phyloP scores from a whole-genome alignment of 768 basidiomycete genomes.

The Clathrus columnatus region DNA sequence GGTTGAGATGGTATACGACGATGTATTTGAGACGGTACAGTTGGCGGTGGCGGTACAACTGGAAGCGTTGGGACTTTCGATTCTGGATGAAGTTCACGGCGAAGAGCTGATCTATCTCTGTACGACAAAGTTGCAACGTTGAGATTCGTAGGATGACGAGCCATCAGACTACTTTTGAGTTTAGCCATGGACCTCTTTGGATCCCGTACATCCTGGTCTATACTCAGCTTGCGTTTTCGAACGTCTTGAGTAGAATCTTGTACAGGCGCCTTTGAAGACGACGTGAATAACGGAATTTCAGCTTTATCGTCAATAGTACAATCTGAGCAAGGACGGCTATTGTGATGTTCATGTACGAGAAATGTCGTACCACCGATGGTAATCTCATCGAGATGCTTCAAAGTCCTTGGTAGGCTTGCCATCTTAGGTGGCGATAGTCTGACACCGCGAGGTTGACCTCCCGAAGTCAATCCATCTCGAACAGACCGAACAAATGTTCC shows the following conservation, averaged over 20 bases:
- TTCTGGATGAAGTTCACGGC: constrained; percentile 48
- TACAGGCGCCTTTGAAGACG: constrained; percentile 12
- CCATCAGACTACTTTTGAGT: constrained; percentile 57
- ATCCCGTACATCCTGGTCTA: constrained; percentile 28
- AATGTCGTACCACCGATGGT: constrained; percentile 67
- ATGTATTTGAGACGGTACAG: constrained; percentile 4
- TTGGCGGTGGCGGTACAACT: constrained; percentile 24
- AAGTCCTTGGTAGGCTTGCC: constrained; percentile 57
- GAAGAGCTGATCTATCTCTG: constrained; percentile 62
- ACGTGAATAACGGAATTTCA: constrained; percentile 54
- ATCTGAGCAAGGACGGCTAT: constrained; percentile 49
- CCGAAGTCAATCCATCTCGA: background rate
- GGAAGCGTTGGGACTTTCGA: constrained; percentile 44
- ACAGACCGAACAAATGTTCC: constrained; percentile 56
- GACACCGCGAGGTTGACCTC: constrained; percentile 20
- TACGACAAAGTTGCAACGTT: constrained; percentile 25
- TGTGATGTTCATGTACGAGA: constrained; percentile 57
- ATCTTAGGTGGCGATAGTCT: constrained; percentile 57
- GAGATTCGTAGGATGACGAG: constrained; percentile 28
- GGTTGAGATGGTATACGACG: constrained; percentile 10
- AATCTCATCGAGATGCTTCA: constrained; percentile 57
- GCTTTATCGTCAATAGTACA: constrained; percentile 45
- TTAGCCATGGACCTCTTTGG: constrained; percentile 57
- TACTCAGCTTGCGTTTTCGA: constrained; percentile 20
- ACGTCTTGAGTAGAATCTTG: background rate